Evolutionary conservation across 768 basidiomycete genomes (phyloP).

Genomic region (Rhodotorula kratochvilovae): DNA sequence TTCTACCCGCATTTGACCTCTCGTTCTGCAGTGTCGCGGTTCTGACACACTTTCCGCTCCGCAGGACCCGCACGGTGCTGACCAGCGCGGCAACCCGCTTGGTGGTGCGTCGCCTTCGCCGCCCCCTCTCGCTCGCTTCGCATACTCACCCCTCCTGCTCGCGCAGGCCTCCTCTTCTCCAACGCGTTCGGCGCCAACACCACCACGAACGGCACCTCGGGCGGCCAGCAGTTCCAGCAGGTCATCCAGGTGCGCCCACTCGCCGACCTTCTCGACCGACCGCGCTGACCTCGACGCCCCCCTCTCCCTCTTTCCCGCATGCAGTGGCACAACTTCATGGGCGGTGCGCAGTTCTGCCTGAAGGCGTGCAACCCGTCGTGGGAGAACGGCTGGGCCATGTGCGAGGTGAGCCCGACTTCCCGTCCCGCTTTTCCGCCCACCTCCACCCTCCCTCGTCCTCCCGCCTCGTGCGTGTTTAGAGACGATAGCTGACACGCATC

Average conservation of each 20-base stretch:
- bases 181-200: conserved; percentile 54
- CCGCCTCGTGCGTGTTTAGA: no score
- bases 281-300: background rate
- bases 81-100: conserved; percentile 62
- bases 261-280: background rate
- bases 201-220: conserved; percentile 49
- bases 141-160: conserved; percentile 44
- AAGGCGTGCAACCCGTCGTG: conserved; percentile 65
- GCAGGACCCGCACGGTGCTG: conserved; percentile 64
- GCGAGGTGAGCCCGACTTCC: conserved; percentile 6
- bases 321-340: conserved; percentile 61
- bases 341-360: conserved; percentile 61
- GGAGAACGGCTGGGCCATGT: conserved; percentile 47
- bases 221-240: conserved; percentile 50
- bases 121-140: background rate
- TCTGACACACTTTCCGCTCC: conserved; percentile 39
- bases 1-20: conserved; percentile 65
- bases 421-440: background rate
- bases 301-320: background rate
- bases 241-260: conserved; percentile 66
- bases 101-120: conserved; percentile 21
- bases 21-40: conserved; percentile 56
- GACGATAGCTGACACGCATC: conserved; percentile 39
- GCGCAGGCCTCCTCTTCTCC: conserved; percentile 67
- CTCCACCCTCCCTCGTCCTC: no score